Evolutionary conservation across 305 asterid genomes (phyloP), one percentile per base, ranked within the genome.

Genomic region (Striga hermonthica): DNA sequence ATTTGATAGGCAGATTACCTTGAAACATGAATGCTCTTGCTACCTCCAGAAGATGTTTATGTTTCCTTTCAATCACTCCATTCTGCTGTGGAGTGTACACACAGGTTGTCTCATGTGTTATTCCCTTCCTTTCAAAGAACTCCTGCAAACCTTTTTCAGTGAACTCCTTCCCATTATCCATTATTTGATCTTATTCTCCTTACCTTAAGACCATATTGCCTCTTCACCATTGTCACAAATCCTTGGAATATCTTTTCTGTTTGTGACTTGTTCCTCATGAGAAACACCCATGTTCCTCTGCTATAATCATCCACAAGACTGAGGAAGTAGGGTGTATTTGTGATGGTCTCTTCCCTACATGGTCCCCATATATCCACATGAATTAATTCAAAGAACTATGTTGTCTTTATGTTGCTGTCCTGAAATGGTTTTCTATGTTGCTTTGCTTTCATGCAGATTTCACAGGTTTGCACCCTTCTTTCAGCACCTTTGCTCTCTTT

Each of bases 291-390:
- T 0, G 47, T 39, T 0, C 36, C 39, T 38, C 55, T 38, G 28
- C 47, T 62, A 28, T 0, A 37, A 14, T 63, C 70, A 56, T 71
- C 74, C 4, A 62, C 49, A 3, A 62, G 9, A 3, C 52, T 70
- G 0, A 54, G 40, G 7, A 70, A 28, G 8, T 55, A 63, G 1
- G 13, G 50, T 4, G 15, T 15, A 4, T 7, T 28, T n/a, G 34
- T 15, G 0, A 43, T 0, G 5, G 55, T 9, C 0, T 4, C 1
- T 0, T 10, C 14, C 10, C 5, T 5, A 9, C 54, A 67, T 3
- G 72, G 72, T 0, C 65, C 72, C 56, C 64, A 59, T 0, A 58
- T 0, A 38, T 68, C 72, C 4, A 58, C 4, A 10, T 58, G 72
- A 0, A 35, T 4, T 0, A 68, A 4, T 1, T 68, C 66, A 68